Percentiles rank a stretch among this genome's conserved stretches.
Conservation (phyloP, 1,284 basidiomycete genomes). For the Microbotryomycetes sp. region DNA sequence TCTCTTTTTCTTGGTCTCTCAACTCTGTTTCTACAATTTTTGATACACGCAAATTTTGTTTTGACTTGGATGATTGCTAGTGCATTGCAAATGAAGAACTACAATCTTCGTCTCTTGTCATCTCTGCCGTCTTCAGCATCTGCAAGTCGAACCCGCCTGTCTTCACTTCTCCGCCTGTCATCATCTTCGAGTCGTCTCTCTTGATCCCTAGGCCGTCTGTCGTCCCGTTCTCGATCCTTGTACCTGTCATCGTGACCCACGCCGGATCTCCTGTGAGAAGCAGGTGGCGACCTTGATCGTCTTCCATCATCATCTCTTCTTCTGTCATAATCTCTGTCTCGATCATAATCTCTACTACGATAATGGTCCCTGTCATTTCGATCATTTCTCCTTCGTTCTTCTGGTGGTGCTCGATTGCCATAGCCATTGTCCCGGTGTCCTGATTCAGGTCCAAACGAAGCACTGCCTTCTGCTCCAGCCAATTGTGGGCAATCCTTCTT, state of each 20-base stretch:
- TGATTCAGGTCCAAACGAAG: conserved; percentile 30
- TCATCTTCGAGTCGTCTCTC: not conserved
- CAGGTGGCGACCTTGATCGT: not conserved
- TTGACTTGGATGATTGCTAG: conserved; percentile 5
- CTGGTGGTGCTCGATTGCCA: not conserved
- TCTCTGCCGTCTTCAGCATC: not conserved
- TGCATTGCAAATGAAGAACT: not conserved
- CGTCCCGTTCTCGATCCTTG: not conserved
- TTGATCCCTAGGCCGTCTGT: not conserved
- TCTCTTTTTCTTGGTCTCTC: not conserved
- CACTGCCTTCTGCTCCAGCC: conserved; percentile 1
- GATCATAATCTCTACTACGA: conserved; percentile 4
- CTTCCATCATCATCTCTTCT: not conserved
- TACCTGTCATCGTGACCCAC: not conserved
- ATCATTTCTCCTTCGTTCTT: conserved; percentile 2
- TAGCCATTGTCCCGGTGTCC: not conserved
- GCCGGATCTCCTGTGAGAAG: not conserved
- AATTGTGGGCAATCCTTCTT: conserved; percentile 40
- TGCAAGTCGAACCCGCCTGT: not conserved
- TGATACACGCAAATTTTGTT: not conserved
- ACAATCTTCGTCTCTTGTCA: conserved; percentile 13
- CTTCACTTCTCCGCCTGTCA: not conserved
- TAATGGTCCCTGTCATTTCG: conserved; percentile 17
- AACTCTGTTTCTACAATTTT: not conserved
- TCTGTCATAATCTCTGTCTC: not conserved